Evolutionary conservation across 148 eudicot species (phyloP), one percentile per base, ranked within the genome.

Genomic region (Euryodendron excelsum): DNA sequence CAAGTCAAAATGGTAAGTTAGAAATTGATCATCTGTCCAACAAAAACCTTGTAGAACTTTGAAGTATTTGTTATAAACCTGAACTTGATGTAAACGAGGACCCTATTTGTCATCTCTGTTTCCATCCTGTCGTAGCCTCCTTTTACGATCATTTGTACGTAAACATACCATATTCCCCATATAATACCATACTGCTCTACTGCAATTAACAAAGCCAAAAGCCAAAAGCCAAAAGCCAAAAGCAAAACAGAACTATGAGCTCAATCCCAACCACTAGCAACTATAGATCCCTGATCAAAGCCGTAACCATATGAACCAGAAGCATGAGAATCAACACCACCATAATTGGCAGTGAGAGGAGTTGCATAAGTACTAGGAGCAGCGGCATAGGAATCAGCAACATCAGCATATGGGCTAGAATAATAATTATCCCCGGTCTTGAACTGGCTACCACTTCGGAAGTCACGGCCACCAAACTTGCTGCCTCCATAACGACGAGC

Each of bases 261-360:
- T 87, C 80, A 89, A 5, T 87, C 92, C 94, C 94, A 91, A 50
- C 91, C 91, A 55, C 81, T 86, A 18, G 93, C 89, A 73, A 76
- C 82, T 52, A 90, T 69, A 2, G 86, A 55, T 55, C 74, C 88
- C 55, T 89, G 82, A 30, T 82, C 91, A 74, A 34, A 79, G 59
- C 71, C 50, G 73, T 70, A 75, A 2, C 80, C 86, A 69, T 68
- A 69, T 2, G 82, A 80, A 39, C 78, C 72, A 58, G 64, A 73
- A 80, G 66, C 41, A 56, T 11, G 5, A 55, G 67, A 74, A 45
- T 70, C 50, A 17, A 69, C 76, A 20, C 37, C 44, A 44, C 70
- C 66, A 72, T 37, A 60, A 61, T 61, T 28, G 27, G 30, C 8
- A 69, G 17, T 23, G 37, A 62, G 30, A 5, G 48, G 45, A 18